phyloP scores from a whole-genome alignment of 306 rosid genomes.

The Quercus mongolica region DNA sequence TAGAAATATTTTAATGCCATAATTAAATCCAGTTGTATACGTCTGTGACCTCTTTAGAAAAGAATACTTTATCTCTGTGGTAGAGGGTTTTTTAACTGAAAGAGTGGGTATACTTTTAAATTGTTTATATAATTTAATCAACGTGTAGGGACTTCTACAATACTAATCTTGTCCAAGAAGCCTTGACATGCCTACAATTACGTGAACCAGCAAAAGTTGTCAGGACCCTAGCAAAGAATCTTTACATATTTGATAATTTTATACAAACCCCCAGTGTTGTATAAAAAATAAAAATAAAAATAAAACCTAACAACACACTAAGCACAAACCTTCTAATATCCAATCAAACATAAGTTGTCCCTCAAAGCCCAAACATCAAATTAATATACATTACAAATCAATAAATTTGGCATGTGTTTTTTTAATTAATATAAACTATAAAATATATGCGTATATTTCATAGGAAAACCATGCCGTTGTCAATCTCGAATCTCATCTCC shows the following conservation, averaged over 20 bases:
- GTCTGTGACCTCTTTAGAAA: not conserved
- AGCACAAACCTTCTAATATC: conserved; percentile 5
- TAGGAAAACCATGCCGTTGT: conserved; percentile 56
- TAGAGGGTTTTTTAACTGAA: not conserved
- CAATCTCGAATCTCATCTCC: conserved; percentile 68
- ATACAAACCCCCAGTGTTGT: not conserved
- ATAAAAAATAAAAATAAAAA: not conserved
- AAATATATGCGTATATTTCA: conserved; percentile 10
- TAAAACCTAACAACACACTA: not conserved
- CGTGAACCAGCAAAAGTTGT: not conserved
- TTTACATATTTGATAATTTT: not conserved
- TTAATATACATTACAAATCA: not conserved
- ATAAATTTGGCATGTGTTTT: not conserved
- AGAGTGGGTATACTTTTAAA: not conserved
- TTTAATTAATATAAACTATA: not conserved
- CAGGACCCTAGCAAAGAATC: not conserved
- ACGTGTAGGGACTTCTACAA: not conserved
- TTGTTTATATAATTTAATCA: not conserved
- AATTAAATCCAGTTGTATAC: not conserved
- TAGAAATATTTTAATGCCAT: no score
- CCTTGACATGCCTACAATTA: not conserved
- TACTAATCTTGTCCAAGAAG: not conserved
- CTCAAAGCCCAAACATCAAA: not conserved
- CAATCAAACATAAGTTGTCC: not conserved
- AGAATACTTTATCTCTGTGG: not conserved